Percentiles rank a stretch among this genome's conserved stretches.
phyloP scores from a whole-genome alignment of 768 basidiomycete genomes.

The Asterophora parasitica region DNA sequence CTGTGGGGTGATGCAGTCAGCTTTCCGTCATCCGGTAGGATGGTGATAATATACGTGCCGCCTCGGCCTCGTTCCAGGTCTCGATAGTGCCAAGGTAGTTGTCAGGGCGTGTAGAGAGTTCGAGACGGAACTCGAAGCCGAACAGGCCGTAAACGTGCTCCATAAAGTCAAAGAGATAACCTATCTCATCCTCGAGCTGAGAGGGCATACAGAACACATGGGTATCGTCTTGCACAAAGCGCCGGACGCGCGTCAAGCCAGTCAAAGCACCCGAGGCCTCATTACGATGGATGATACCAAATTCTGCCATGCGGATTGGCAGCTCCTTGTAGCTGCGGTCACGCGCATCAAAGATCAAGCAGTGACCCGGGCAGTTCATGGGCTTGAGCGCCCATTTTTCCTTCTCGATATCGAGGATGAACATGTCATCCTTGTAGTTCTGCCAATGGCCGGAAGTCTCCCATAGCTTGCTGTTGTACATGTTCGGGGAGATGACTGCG shows the following conservation, averaged over 20 bases:
- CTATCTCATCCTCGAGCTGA: slow-evolving; percentile 89
- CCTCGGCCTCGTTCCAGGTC: slow-evolving; percentile 89
- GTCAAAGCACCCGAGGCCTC: slow-evolving; percentile 94
- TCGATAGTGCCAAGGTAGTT: slow-evolving; percentile 87
- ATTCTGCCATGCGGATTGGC: slow-evolving; percentile 97
- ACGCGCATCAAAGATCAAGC: slow-evolving; percentile 89
- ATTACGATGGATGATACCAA: slow-evolving; percentile 95
- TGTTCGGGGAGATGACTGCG: slow-evolving; percentile 93
- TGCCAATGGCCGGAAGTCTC: slow-evolving; percentile 98
- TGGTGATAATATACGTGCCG: slow-evolving; percentile 36
- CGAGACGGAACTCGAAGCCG: slow-evolving; percentile 91
- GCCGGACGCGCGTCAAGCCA: slow-evolving; percentile 86
- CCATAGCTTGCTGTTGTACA: slow-evolving; percentile 96
- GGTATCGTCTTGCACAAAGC: slow-evolving; percentile 97
- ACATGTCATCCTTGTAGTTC: slow-evolving; percentile 99
- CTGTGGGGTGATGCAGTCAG: slow-evolving; percentile 30
- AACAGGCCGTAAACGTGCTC: slow-evolving; percentile 90
- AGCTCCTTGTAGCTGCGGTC: slow-evolving; percentile 94
- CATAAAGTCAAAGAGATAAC: slow-evolving; percentile 90
- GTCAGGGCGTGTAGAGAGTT: slow-evolving; percentile 93
- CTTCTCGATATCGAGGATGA: slow-evolving; percentile 89
- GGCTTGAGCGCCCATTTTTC: slow-evolving; percentile 95
- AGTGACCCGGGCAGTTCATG: slow-evolving; percentile 99
- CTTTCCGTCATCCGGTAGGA: not conserved
- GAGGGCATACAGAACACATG: slow-evolving; percentile 97